Evolutionary conservation across 129 eudicot species (phyloP).

Genomic region (Chrysanthemum makinoi): DNA sequence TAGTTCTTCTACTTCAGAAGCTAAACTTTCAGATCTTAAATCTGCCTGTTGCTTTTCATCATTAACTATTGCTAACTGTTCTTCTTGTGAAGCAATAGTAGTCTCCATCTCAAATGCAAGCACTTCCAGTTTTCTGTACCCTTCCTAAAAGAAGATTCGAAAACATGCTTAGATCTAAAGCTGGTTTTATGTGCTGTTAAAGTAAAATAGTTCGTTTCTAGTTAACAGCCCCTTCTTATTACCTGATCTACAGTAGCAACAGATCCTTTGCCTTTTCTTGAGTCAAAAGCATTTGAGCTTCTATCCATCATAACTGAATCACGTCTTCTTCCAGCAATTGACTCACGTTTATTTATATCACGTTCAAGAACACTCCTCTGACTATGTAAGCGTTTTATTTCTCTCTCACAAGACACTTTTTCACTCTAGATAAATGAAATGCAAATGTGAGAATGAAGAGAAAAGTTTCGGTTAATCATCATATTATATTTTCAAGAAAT

Average conservation of each 20-base stretch:
- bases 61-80: conserved; percentile 49
- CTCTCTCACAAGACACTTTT: conserved; percentile 86
- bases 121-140: conserved; percentile 77
- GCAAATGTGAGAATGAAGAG: conserved; percentile 4
- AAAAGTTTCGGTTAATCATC: conserved; percentile 11
- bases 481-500: conserved; percentile 5
- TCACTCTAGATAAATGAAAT: conserved; percentile 59
- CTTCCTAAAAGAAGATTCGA: conserved; percentile 48
- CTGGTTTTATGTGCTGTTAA: not conserved
- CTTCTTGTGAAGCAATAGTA: conserved; percentile 86
- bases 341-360: conserved; percentile 67
- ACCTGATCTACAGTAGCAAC: conserved; percentile 66
- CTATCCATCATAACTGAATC: conserved; percentile 73
- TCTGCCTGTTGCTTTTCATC: conserved; percentile 60
- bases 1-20: conserved; percentile 47
- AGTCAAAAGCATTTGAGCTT: conserved; percentile 63
- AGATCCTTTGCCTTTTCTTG: conserved; percentile 51
- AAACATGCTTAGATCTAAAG: conserved; percentile 6
- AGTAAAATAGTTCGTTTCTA: conserved; percentile 1
- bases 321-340: conserved; percentile 72
- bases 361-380: conserved; percentile 85
- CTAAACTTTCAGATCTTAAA: conserved; percentile 59
- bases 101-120: conserved; percentile 97
- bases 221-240: conserved; percentile 14
- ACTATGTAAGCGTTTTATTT: conserved; percentile 61